Evolutionary conservation across 768 basidiomycete species (phyloP).

Genomic region (Pholiota microspora): DNA sequence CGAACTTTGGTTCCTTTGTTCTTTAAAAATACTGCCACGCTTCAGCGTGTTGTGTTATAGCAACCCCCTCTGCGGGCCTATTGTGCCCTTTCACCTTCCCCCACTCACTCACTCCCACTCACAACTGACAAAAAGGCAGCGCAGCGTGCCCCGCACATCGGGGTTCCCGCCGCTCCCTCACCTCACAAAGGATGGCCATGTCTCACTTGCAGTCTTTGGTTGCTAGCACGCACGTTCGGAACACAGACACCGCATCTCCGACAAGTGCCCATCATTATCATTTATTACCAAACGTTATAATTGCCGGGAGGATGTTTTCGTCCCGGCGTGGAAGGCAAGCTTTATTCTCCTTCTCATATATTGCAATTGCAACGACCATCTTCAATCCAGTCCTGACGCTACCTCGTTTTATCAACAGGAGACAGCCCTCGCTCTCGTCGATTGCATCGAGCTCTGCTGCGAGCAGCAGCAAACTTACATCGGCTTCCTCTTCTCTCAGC

Average conservation of each 20-base stretch:
- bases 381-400: too few relatives aligned
- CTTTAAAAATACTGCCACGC: not conserved
- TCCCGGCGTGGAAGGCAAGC: not conserved
- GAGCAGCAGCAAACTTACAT: not conserved
- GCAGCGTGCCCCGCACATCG: too few relatives aligned
- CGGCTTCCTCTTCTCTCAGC: not conserved
- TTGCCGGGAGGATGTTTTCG: not conserved
- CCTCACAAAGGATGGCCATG: not conserved
- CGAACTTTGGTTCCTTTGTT: not conserved
- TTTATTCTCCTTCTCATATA: too few relatives aligned
- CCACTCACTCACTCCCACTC: not conserved
- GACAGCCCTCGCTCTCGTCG: not conserved
- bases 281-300: not conserved
- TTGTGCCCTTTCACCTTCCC: too few relatives aligned
- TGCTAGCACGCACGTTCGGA: not conserved
- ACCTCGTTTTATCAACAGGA: not conserved
- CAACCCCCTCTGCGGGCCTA: not conserved
- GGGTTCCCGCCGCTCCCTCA: not conserved
- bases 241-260: not conserved
- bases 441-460: not conserved
- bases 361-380: not conserved
- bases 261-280: not conserved
- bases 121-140: not conserved
- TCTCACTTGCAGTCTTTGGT: not conserved
- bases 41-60: not conserved